Base-by-base conservation (phyloP, 2,329 filamentous ascomycete genomes). In the Aureobasidium pullulans region DNA sequence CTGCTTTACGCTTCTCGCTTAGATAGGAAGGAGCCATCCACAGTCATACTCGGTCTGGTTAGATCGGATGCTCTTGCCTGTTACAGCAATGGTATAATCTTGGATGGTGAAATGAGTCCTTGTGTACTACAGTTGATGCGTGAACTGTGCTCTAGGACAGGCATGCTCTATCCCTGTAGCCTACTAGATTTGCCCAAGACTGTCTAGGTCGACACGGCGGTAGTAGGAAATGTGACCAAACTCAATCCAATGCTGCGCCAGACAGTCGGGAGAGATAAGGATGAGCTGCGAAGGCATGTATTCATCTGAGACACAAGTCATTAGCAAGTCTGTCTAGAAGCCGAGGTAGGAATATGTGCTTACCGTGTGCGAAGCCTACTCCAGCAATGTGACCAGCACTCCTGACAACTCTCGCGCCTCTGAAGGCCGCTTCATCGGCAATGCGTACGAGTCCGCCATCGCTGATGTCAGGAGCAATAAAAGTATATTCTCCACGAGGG, bases 401-500 rank as follows among this genome's bases (percentile, higher is more conserved):
- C 63, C 76, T 81, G 0, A 96, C 89, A 0, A 93, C 81, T 52
- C 88, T 79, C 1, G 85, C 85, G 0, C 89, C 90, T n/a, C 75
- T 72, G 71, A 96, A 96, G 1, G 83, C 82, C 0, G 81, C 75
- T 61, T 91, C 87, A 1, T 82, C 76, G 0, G 86, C 84, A 1
- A 84, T 75, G 0, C 85, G 77, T 0, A 93, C 73, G 23, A 87
- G 79, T 0, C 89, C 90, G 0, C 69, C 74, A 0, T 81, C 77
- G 0, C 88, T 86, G 37, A 97, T 83, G 65, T 96, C 90, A 5
- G 90, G 83, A 0, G 85, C 87, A 3, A 89, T 80, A 70, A 96
- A 96, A 0, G 88, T 90, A 65, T 86, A 84, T 71, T 96, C 88
- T 8, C 92, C 93, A 8, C 92, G 81, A 0, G 93, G 93, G 13